Conservation (phyloP, 2,329 filamentous ascomycete species). For the Trichoderma semiorbis region DNA sequence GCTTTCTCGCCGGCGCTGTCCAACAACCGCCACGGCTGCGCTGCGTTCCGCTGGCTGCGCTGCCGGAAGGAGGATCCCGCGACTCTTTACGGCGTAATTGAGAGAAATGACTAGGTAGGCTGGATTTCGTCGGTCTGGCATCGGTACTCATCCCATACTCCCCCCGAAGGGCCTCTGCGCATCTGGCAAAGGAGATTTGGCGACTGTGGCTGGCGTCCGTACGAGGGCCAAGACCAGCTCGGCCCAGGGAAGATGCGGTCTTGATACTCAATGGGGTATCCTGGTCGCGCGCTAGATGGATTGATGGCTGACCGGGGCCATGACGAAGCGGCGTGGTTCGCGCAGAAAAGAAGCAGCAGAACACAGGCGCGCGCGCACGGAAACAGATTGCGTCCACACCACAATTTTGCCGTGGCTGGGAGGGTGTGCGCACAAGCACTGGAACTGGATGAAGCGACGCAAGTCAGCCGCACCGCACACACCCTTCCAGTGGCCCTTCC, state of each 20-base stretch:
- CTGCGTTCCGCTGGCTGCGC: neutral
- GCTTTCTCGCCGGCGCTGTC: neutral
- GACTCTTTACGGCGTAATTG: neutral
- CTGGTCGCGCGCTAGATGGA: conserved; percentile 11
- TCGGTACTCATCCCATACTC: conserved; percentile 4
- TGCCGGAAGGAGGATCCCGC: neutral
- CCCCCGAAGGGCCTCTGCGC: neutral
- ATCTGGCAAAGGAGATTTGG: conserved; percentile 19
- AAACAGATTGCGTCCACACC: conserved; percentile 10
- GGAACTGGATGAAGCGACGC: conserved; percentile 5
- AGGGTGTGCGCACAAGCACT: conserved; percentile 5
- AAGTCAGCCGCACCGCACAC: conserved; percentile 17
- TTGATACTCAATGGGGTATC: conserved; percentile 20
- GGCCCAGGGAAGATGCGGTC: conserved; percentile 16
- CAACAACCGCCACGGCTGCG: neutral
- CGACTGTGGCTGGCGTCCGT: conserved; percentile 15
- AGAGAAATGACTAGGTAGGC: neutral
- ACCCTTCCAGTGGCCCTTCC: neutral
- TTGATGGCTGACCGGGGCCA: conserved; percentile 17
- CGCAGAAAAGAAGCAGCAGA: conserved; percentile 17
- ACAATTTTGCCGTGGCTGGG: conserved; percentile 11
- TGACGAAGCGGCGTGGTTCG: conserved; percentile 16
- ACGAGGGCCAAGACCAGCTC: conserved; percentile 15
- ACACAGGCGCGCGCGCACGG: conserved; percentile 12
- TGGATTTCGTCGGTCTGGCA: conserved; percentile 2